These are phyloP conservation scores for Globisporangium mamillatum DNA, from an alignment of 352 stramenopile genomes.

Conservation along the genomic window DNA sequence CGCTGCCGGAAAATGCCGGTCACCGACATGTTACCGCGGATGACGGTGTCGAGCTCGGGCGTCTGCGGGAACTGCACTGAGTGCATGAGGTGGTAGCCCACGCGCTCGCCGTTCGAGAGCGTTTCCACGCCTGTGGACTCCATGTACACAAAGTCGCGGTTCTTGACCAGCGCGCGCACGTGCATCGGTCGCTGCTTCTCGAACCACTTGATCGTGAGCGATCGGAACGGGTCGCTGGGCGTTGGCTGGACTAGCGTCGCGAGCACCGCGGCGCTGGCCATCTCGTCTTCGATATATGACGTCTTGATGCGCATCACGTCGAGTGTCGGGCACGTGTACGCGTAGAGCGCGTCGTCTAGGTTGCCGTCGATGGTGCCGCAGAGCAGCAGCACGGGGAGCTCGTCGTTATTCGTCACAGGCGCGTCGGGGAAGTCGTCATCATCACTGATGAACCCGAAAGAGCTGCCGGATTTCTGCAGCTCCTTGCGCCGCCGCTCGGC, in stretches of 20 bases:
- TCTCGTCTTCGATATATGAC: slow-evolving; percentile 40
- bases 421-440: slow-evolving; percentile 2
- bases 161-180: slow-evolving; percentile 37
- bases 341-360: slow-evolving; percentile 63
- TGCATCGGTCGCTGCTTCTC: slow-evolving; percentile 43
- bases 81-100: slow-evolving; percentile 64
- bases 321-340: slow-evolving; percentile 32
- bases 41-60: slow-evolving; percentile 26
- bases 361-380: slow-evolving; percentile 46
- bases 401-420: not conserved
- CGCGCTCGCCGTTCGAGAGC: slow-evolving; percentile 41
- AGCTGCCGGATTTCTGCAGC: not conserved
- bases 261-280: slow-evolving; percentile 46
- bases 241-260: slow-evolving; percentile 42
- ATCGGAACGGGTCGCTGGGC: slow-evolving; percentile 41
- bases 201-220: slow-evolving; percentile 62
- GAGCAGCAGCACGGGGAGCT: slow-evolving; percentile 26
- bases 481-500: slow-evolving; percentile 4
- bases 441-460: not conserved
- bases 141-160: slow-evolving; percentile 58
- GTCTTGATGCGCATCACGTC: slow-evolving; percentile 51
- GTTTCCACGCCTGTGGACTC: slow-evolving; percentile 42
- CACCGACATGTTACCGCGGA: slow-evolving; percentile 47
- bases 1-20: slow-evolving; percentile 55
- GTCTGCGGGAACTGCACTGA: slow-evolving; percentile 60